phyloP scores from a whole-genome alignment of 164 flowering plant species.

The Nymphaea colorata region DNA sequence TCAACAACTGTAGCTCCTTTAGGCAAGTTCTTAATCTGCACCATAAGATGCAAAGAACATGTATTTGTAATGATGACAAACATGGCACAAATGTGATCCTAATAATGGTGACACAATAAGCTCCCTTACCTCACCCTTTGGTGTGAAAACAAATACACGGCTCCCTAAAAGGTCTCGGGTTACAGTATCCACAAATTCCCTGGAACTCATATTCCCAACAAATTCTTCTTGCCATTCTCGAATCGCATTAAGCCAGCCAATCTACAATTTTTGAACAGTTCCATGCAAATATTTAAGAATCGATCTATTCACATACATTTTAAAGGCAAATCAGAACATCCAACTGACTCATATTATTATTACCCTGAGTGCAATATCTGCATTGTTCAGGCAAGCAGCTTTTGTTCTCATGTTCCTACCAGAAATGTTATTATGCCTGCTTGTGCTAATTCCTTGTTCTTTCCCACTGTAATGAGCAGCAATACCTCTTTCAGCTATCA shows the following conservation, averaged over 20 bases:
- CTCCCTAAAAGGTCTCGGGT: constrained; percentile 91
- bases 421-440: constrained; percentile 42
- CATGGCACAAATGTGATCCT: neutral
- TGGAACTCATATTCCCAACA: constrained; percentile 98
- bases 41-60: neutral
- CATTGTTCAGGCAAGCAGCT: constrained; percentile 63
- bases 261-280: constrained; percentile 27
- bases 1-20: constrained; percentile 93
- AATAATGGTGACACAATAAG: neutral
- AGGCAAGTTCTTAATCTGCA: constrained; percentile 88
- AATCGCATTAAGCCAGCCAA: constrained; percentile 98
- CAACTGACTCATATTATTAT: neutral
- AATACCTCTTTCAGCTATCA: constrained; percentile 97
- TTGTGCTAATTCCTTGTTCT: constrained; percentile 47
- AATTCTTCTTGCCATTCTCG: constrained; percentile 99
- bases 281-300: neutral
- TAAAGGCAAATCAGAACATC: neutral
- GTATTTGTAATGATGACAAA: neutral
- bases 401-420: constrained; percentile 60
- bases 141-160: constrained; percentile 95
- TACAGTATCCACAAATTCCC: constrained; percentile 93
- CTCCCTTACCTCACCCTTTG: constrained; percentile 80
- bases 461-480: constrained; percentile 95
- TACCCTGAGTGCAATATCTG: constrained; percentile 93
- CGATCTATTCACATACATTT: neutral